phyloP scores from a whole-genome alignment of 345 rosid species.

The Iberis pinnata region DNA sequence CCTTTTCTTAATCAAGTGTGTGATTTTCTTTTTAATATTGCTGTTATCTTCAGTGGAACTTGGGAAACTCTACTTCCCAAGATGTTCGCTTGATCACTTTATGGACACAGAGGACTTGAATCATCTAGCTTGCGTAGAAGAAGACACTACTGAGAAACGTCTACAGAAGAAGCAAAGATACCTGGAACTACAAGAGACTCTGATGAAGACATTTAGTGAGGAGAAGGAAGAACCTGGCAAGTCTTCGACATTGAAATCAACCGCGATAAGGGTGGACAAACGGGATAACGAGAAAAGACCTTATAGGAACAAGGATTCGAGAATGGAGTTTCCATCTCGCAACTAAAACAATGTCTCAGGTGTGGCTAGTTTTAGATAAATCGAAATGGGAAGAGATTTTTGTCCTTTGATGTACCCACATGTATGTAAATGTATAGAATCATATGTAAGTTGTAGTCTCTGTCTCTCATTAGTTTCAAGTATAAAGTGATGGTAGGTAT shows the following conservation, averaged over 20 bases:
- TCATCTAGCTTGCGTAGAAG: slow-evolving; percentile 45
- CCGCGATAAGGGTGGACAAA: slow-evolving; percentile 6
- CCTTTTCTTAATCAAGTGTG: background rate
- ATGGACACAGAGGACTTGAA: slow-evolving; percentile 59
- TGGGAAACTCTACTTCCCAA: slow-evolving; percentile 67
- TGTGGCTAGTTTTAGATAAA: no score
- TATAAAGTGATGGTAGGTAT: no score
- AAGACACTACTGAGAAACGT: slow-evolving; percentile 47
- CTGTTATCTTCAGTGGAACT: slow-evolving; percentile 58
- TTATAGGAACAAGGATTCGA: no score
- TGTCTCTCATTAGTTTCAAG: no score
- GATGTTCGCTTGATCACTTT: slow-evolving; percentile 71
- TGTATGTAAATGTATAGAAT: no score
- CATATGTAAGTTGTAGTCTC: no score
- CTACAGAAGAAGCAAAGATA: slow-evolving; percentile 47
- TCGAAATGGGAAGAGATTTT: no score
- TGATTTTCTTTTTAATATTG: background rate
- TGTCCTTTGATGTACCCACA: no score
- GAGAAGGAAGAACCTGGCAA: slow-evolving; percentile 52
- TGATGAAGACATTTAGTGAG: slow-evolving; percentile 52
- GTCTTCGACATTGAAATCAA: slow-evolving; percentile 35
- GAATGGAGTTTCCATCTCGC: no score
- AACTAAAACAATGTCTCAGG: no score
- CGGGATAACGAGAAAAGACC: background rate
- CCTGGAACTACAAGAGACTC: slow-evolving; percentile 49